Evolutionary conservation across 75 land plant species (phyloP), one percentile per base, ranked within the genome.

Genomic region (Pinus tabuliformis): DNA sequence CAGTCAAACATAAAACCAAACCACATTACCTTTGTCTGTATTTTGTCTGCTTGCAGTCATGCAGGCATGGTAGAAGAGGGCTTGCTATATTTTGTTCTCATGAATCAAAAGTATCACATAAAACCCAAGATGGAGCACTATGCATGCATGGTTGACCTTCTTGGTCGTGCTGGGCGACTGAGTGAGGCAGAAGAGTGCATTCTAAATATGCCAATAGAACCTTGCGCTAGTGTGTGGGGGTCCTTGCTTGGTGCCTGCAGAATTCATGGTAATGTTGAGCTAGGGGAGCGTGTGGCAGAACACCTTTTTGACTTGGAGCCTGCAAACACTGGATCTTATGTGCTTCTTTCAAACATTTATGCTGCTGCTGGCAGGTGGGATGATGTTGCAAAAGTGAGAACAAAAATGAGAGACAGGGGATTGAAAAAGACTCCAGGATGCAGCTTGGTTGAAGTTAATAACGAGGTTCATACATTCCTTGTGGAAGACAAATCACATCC

Each of bases 201-300:
- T 49, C 80, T 58, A 24, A 73, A 76, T 14, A 81, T 81, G 82
- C 80, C 88, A 18, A 24, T 76, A 26, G 72, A 54, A 5, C 59
- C 78, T 20, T 36, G 37, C 68, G 64, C 79, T 28, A 72, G 76
- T 63, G 79, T 78, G 26, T 90, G 83, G 88, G 76, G 83, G 13
- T 73, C 92, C 5, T 63, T 90, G 37, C 83, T 90, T 56, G 85
- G 79, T 76, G 88, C 91, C n/a, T 90, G 90, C 22, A 81, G 83
- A 58, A 80, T 85, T 56, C 84, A 83, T 56, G 59, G 79, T 11
- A 82, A 86, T 37, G 70, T 75, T 56, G 83, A 85, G 59, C 24
- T 90, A 22, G 72, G 83, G n/a, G 84, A 78, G 20, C 33, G 16
- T 1, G 81, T 80, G 52, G 72, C 86, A 49, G 61, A 68, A 70